phyloP scores from a whole-genome alignment of 2,329 filamentous ascomycete genomes.

The Cadophora gregata region DNA sequence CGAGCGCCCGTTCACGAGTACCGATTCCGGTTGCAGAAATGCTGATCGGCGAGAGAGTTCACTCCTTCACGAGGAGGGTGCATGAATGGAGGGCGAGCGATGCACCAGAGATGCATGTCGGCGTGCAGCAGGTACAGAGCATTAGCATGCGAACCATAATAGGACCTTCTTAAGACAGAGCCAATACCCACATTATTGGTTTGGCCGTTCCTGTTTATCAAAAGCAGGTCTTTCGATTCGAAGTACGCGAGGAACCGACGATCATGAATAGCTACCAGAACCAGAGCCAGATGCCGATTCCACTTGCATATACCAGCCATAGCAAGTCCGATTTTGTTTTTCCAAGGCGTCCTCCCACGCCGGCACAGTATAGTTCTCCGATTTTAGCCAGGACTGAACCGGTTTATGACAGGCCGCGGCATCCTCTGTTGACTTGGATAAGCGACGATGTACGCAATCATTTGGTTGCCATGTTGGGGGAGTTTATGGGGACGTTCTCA shows the following conservation, averaged over 20 bases:
- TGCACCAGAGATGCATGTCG: slow-evolving; percentile 8
- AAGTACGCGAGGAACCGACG: background rate
- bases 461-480: slow-evolving; percentile 51
- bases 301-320: slow-evolving; percentile 6
- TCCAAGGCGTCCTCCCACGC: slow-evolving; percentile 3
- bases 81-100: background rate
- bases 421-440: slow-evolving; percentile 10
- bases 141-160: slow-evolving; percentile 4
- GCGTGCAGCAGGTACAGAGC: slow-evolving; percentile 9
- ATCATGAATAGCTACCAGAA: slow-evolving; percentile 12
- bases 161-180: background rate
- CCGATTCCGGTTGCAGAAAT: background rate
- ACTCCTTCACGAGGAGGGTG: background rate
- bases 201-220: background rate
- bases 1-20: background rate
- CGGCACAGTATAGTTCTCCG: slow-evolving; percentile 1
- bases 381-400: background rate
- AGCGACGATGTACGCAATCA: slow-evolving; percentile 26
- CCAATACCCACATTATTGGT: slow-evolving; percentile 7
- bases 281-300: slow-evolving; percentile 12
- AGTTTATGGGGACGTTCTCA: slow-evolving; percentile 56
- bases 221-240: slow-evolving; percentile 7
- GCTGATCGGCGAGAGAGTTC: slow-evolving; percentile 9
- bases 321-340: slow-evolving; percentile 14
- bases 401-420: background rate